Evolutionary conservation across 2,329 filamentous ascomycete genomes (phyloP), one percentile per base, ranked within the genome.

Genomic region (Pyrenophora seminiperda): DNA sequence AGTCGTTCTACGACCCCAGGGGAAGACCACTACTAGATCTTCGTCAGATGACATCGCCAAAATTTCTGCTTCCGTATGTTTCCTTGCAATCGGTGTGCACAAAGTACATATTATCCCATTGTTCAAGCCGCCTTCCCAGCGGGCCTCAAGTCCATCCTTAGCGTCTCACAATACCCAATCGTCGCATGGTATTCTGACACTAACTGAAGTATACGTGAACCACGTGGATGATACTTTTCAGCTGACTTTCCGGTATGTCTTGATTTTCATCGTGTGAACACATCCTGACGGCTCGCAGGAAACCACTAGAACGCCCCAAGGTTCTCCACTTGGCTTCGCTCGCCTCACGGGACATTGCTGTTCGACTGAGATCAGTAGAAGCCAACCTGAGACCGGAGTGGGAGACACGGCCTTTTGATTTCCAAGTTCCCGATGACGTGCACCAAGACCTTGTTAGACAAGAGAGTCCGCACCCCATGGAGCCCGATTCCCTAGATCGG

Each of bases 91-190:
- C 65, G 87, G 87, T 15, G 79, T 86, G 24, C 85, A 89, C 73
- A 87, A 86, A 66, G 74, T 89, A 27, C 86, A 89, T 72, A 63
- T 90, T 40, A 79, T 90, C 37, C 85, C 85, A n/a, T 66, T 87
- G 24, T 80, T 83, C 33, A 87, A 85, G 59, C 74, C 79, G 15
- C 75, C 79, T 15, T 76, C 76, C 24, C 79, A 78, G 59, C 77
- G 81, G 55, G 73, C 77, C 19, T 82, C 83, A 13, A 81, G 77
- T 57, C 79, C 80, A 19, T 83, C 81, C 10, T 66, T 85, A 41
- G 74, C 65, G 30, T 76, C 81, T 38, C 70, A 81, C 59, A 75
- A 80, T 31, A 68, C 76, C 53, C 75, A 81, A 53, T 76, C 75
- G 6, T 84, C 83, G 1, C 82, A 84, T 62, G 87, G 86, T 3